phyloP scores from a whole-genome alignment of 1,284 basidiomycete species.

The Trametes sp. region DNA sequence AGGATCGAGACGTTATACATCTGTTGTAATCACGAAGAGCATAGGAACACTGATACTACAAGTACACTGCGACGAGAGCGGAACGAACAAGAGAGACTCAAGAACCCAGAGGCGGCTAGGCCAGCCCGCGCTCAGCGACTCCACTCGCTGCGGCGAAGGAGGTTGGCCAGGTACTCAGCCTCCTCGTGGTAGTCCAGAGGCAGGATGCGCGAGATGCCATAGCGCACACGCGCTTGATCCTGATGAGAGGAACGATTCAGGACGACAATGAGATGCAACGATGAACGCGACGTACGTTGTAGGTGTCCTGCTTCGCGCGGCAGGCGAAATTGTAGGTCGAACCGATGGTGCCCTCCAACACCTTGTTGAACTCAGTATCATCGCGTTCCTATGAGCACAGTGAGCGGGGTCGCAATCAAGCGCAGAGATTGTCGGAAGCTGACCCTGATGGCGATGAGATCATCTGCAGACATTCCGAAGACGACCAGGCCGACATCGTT shows the following conservation, averaged over 20 bases:
- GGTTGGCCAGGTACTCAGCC: conserved; percentile 63
- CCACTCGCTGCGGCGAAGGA: conserved; percentile 46
- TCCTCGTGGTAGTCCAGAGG: conserved; percentile 81
- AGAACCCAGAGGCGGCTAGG: not conserved
- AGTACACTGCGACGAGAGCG: conserved; percentile 6
- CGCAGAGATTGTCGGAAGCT: conserved; percentile 24
- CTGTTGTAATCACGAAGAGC: not conserved
- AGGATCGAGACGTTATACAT: not conserved
- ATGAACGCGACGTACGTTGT: conserved; percentile 64
- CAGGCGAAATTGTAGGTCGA: conserved; percentile 86
- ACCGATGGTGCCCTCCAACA: conserved; percentile 74
- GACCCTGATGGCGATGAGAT: conserved; percentile 79
- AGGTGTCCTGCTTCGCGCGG: conserved; percentile 89
- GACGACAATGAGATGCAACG: conserved; percentile 1
- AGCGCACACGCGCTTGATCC: conserved; percentile 83
- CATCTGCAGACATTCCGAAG: conserved; percentile 84
- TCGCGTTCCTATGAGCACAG: conserved; percentile 62
- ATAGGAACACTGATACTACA: not conserved
- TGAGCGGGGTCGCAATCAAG: conserved; percentile 8
- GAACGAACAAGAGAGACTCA: not conserved
- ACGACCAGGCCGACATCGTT: conserved; percentile 89
- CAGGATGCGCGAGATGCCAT: conserved; percentile 76
- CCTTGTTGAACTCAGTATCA: conserved; percentile 66
- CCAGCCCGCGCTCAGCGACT: conserved; percentile 16
- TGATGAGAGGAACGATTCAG: conserved; percentile 41